Evolutionary conservation across 2,329 filamentous ascomycete species (phyloP), one percentile per base, ranked within the genome.

Genomic region (Neofusicoccum laricinum): DNA sequence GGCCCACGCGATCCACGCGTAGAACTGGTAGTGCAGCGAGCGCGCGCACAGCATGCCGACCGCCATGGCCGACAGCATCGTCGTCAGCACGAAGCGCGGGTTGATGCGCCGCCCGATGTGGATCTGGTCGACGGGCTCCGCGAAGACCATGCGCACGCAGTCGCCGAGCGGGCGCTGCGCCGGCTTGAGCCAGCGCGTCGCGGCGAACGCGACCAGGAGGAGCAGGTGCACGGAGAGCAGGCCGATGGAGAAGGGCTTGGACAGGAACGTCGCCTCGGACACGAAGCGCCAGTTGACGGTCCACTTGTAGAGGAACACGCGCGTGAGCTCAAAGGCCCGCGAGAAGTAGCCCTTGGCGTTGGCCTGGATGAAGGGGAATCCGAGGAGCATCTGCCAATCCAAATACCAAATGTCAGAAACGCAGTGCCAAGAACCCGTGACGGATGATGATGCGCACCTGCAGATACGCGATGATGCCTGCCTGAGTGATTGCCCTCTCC

Each of bases 281-380:
- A 97, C 79, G 75, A 98, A 98, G 62, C 93, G 88, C 95, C 95
- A 99, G 77, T 99, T 99, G 69, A 99, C 95, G 0, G 95, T 99
- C 95, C 95, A 99, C 78, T 94, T 93, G 82, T 94, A 98, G 71
- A 97, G 84, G 79, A 99, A 99, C 70, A 92, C 88, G 63, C 95
- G 85, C 51, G 91, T 93, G 65, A 99, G 84, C 79, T 99, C 93
- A 74, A 99, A 99, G 0, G 95, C 93, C 67, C 90, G 85, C 51
- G 86, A 85, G 17, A 96, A 74, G 75, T 99, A 99, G 32, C 89
- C 91, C 65, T 78, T 77, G 19, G 88, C 78, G 69, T 92, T 90
- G 45, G 80, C 80, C 58, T 79, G 75, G 21, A 91, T 75, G 78
- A 97, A 98, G 0, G 93, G 92, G 48, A 84, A 79, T 15, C 82